Evolutionary conservation across 2,329 filamentous ascomycete genomes (phyloP), one percentile per base, ranked within the genome.

Genomic region (Thelonectria olida): DNA sequence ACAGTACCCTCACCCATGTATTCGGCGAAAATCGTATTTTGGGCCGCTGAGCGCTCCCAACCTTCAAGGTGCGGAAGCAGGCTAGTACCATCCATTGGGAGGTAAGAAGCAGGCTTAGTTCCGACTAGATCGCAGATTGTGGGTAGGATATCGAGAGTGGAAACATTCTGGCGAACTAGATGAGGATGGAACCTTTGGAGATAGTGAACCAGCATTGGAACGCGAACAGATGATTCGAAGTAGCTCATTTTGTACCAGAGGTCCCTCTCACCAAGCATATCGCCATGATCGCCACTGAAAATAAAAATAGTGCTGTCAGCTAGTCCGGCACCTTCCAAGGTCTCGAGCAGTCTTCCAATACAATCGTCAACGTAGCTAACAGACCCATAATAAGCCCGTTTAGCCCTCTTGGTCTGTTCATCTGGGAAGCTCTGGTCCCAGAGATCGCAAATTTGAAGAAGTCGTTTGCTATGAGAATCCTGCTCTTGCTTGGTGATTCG

Each of bases 221-320:
- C 94, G 25, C 94, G 90, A 44, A 93, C 92, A 12, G 93, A 97
- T 39, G 90, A 90, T 84, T 97, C 94, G 72, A 93, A 97, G 85
- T 96, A 97, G 74, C 88, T 93, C 94, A 97, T 97, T 85, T 97
- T 97, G 83, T 97, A 94, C 94, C 94, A 97, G 47, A 97, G 82
- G 6, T 92, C 91, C 54, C 93, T 89, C 82, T 97, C 94, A 61
- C 94, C 94, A 7, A 97, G 86, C 94, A 97, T 97, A 78, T 97
- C 94, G 57, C 94, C 94, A 73, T 97, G 94, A 75, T 97, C 94
- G 42, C 94, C 93, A 60, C 91, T 94, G 80, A 97, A 97, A 67
- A 97, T 89, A 70, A 97, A 83, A 70, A 97, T 93, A 12, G 94
- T 97, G 78, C 97, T 88, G 31, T 97, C 88, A 61, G 90, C 90